Conservation (phyloP, 1,139 yeast species). For the Magnusiomyces clavatus region DNA sequence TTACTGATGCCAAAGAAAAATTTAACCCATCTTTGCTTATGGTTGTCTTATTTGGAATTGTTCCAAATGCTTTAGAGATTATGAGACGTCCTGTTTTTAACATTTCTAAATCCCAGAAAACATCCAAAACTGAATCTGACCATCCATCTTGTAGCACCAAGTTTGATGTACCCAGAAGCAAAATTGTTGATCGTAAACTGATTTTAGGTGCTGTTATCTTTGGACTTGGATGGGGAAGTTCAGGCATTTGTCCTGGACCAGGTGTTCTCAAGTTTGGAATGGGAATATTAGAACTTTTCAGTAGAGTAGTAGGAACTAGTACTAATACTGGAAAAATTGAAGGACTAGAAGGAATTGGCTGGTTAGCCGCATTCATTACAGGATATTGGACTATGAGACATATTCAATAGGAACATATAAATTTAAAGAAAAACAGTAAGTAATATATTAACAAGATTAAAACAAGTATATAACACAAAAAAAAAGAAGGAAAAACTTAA, state of each 20-base stretch:
- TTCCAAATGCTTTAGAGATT: conserved; percentile 35
- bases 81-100: neutral
- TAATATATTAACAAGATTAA: too few relatives aligned
- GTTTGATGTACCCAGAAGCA: conserved; percentile 24
- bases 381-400: too few relatives aligned
- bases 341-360: too few relatives aligned
- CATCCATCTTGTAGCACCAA: neutral
- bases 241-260: conserved; percentile 45
- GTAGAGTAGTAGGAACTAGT: too few relatives aligned
- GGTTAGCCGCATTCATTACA: too few relatives aligned
- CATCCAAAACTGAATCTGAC: neutral
- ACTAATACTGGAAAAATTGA: too few relatives aligned
- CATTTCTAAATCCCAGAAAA: conserved; percentile 10
- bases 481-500: neutral
- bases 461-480: neutral
- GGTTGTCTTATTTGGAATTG: conserved; percentile 37
- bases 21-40: conserved; percentile 41
- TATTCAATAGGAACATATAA: too few relatives aligned
- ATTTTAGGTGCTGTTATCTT: conserved; percentile 36
- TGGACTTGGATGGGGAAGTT: conserved; percentile 43
- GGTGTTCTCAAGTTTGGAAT: conserved; percentile 25
- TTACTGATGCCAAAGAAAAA: conserved; percentile 13
- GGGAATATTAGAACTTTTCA: too few relatives aligned
- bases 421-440: too few relatives aligned
- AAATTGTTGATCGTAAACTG: conserved; percentile 24